Evolutionary conservation across 225 moss, liverwort and hornwort species (phyloP).

Genomic region (Thuidium tamariscinum): DNA sequence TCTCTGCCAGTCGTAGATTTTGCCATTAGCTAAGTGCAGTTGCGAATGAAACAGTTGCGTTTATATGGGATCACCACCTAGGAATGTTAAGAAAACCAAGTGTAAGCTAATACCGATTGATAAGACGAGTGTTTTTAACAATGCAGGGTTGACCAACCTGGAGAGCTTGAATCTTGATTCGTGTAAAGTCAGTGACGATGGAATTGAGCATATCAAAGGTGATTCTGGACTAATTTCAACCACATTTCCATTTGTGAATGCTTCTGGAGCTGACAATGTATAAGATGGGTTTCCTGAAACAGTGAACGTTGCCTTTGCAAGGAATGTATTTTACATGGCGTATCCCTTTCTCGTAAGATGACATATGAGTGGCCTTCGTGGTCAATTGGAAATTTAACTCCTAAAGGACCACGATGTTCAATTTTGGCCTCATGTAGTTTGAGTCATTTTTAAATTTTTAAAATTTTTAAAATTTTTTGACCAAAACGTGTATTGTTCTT

Average conservation of each 20-base stretch:
- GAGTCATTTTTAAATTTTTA: not conserved
- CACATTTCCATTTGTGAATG: not conserved
- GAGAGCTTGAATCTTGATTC: constrained; percentile 79
- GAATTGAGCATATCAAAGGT: constrained; percentile 68
- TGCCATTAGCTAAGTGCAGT: not conserved
- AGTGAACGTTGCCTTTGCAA: not conserved
- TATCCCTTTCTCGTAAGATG: not conserved
- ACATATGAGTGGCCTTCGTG: not conserved
- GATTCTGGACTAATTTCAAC: not conserved
- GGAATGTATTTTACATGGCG: not conserved
- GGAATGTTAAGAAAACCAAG: not conserved
- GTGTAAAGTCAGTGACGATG: constrained; percentile 69
- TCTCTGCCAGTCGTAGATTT: not conserved
- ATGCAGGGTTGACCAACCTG: constrained; percentile 61
- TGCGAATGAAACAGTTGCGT: not conserved
- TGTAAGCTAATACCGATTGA: not conserved
- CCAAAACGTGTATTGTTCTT: not conserved
- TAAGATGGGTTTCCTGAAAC: not conserved
- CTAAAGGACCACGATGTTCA: not conserved
- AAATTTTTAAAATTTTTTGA: not conserved
- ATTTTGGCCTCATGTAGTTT: not conserved
- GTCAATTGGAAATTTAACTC: not conserved
- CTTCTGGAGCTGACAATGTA: not conserved
- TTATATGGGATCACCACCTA: not conserved
- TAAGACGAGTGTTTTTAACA: not conserved